Evolutionary conservation across 169 alveolate genomes (phyloP).

Genomic region (Babesia divergens): DNA sequence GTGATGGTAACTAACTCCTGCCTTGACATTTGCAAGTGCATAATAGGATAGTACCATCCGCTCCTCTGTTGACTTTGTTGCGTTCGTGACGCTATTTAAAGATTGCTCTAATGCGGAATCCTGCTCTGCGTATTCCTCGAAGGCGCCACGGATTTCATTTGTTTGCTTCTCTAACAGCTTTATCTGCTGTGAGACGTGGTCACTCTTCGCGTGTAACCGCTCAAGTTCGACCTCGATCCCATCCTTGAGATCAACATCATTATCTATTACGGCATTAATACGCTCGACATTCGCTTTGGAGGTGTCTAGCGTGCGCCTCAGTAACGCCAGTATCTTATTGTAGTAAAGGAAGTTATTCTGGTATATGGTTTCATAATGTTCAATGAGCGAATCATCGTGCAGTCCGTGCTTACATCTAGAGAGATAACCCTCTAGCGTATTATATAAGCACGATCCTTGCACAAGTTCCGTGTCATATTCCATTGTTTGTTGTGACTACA

Average conservation of each 20-base stretch:
- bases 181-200: neutral
- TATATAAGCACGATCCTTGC: constrained; percentile 31
- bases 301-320: neutral
- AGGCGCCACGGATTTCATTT: neutral
- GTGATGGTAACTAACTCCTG: neutral
- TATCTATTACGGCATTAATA: constrained; percentile 1
- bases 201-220: neutral
- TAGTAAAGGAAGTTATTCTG: constrained; percentile 23
- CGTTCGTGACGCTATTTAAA: neutral
- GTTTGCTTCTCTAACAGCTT: neutral
- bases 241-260: constrained; percentile 19
- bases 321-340: constrained; percentile 19
- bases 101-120: neutral
- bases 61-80: neutral
- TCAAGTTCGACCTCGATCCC: constrained; percentile 6
- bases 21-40: neutral
- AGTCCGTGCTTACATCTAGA: constrained; percentile 5
- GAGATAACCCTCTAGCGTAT: constrained; percentile 12
- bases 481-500: constrained; percentile 21
- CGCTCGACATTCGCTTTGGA: neutral
- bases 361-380: constrained; percentile 12
- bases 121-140: neutral
- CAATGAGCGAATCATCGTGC: constrained; percentile 15
- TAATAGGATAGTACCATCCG: neutral
- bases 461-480: constrained; percentile 17